Base-by-base conservation (phyloP, 805 yeast species). In the Sugiyamaella chiloensis region DNA sequence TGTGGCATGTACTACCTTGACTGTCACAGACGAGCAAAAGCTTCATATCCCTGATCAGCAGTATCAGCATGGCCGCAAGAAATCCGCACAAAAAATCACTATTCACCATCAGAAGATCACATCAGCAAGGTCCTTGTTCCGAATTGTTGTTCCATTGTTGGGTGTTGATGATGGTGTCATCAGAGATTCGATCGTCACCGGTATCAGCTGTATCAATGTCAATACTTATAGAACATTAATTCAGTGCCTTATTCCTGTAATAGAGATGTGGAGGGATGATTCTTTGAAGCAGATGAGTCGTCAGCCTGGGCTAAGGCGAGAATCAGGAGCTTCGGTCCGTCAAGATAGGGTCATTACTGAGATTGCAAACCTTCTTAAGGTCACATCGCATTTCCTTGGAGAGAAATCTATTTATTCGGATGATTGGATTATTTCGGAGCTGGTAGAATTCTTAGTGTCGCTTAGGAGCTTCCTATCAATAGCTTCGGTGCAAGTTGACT, bases 81-180 rank as follows among this genome's bases (percentile, higher is more conserved):
- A 78, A 57, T 82, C 91, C 1, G 81, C 85, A 56, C 96, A 86
- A 52, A 75, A 85, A 56, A 78, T 85, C 58, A 87, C 87, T 0
- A 77, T 88, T 29, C 96, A 88, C 58, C 95, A 87, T 57, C 95
- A 89, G 61, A 85, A 87, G 43, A 90, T 93, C 47, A 90, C 96
- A 1, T 87, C 96, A 51, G 97, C 96, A 0, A 83, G 84, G 50
- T 83, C 96, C 0, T 82, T 93, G 2, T 93, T 93, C 68, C 77
- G 83, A 48, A 81, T 93, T 83, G 90, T 88, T 0, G 70, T 88
- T 31, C 97, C 97, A 0, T 69, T 93, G 24, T 65, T 93, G 41
- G 81, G 78, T 24, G 80, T 89, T 0, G 79, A 81, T 1, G 87
- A 86, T 51, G 73, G 76, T 2, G 71, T 80, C 54, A 78, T 93